These are phyloP conservation scores for Bromus sterilis DNA, from an alignment of 176 grass and related monocot genomes.

Conservation along the genomic window DNA sequence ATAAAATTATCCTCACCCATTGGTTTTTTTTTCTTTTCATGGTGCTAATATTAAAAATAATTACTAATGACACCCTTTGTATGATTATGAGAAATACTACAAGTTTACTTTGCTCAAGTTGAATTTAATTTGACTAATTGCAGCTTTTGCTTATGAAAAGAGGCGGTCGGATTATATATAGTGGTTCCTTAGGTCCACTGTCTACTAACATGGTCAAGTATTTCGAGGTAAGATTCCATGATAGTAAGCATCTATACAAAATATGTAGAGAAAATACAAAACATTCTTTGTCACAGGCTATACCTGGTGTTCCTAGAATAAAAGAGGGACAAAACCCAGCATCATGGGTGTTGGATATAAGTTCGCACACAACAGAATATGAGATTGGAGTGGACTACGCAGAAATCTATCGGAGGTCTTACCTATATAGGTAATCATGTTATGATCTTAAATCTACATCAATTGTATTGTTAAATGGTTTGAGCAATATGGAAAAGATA, in stretches of 20 bases:
- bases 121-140: conserved; percentile 8
- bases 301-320: conserved; percentile 67
- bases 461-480: not conserved
- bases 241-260: not conserved
- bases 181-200: conserved; percentile 60
- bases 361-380: conserved; percentile 61
- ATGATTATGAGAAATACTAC: not conserved
- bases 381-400: conserved; percentile 47
- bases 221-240: conserved; percentile 63
- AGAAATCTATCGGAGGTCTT: conserved; percentile 49
- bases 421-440: conserved; percentile 40
- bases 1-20: not conserved
- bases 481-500: not conserved
- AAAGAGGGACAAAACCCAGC: conserved; percentile 67
- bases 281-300: conserved; percentile 34
- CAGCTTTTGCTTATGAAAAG: conserved; percentile 93
- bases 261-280: not conserved
- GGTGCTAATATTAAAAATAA: not conserved
- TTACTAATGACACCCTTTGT: not conserved
- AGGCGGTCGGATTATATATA: conserved; percentile 74
- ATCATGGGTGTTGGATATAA: conserved; percentile 74
- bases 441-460: not conserved
- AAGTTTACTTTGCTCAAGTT: not conserved
- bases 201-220: conserved; percentile 76
- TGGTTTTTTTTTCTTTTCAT: not conserved